Conservation (phyloP, 2,329 filamentous ascomycete species). For the Trichoderma oligosporum region DNA sequence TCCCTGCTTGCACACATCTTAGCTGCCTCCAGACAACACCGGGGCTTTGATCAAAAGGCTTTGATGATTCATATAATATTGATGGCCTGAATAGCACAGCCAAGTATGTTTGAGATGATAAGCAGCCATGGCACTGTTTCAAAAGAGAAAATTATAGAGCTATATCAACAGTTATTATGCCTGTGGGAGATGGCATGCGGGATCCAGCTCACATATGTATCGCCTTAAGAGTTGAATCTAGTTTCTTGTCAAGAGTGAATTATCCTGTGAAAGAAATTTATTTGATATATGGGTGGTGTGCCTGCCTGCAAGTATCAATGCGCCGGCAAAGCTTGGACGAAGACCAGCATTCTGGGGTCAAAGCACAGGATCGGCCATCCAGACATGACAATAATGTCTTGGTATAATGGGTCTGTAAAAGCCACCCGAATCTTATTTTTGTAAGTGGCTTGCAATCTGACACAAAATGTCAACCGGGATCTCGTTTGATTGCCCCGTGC, state of each 20-base stretch:
- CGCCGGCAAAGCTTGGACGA: background rate
- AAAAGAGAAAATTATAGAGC: too few relatives aligned
- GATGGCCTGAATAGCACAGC: too few relatives aligned
- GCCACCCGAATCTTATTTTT: background rate
- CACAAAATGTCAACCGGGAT: background rate
- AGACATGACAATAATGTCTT: slow-evolving; percentile 16
- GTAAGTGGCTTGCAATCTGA: background rate
- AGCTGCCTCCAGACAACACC: background rate
- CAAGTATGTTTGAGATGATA: too few relatives aligned
- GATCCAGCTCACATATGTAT: too few relatives aligned
- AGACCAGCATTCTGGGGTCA: background rate
- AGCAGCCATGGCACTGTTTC: too few relatives aligned
- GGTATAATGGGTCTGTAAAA: slow-evolving; percentile 1
- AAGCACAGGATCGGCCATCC: slow-evolving; percentile 13
- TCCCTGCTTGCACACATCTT: background rate
- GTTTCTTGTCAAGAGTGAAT: too few relatives aligned
- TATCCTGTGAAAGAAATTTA: too few relatives aligned
- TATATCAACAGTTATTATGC: too few relatives aligned
- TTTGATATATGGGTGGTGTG: background rate
- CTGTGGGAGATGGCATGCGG: too few relatives aligned
- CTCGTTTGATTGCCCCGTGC: background rate
- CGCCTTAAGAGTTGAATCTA: too few relatives aligned
- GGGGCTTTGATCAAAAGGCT: background rate
- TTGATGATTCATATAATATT: background rate
- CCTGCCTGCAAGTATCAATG: too few relatives aligned